Conservation (phyloP, 202 grass and related monocot species). For the Carex sylvatica region DNA sequence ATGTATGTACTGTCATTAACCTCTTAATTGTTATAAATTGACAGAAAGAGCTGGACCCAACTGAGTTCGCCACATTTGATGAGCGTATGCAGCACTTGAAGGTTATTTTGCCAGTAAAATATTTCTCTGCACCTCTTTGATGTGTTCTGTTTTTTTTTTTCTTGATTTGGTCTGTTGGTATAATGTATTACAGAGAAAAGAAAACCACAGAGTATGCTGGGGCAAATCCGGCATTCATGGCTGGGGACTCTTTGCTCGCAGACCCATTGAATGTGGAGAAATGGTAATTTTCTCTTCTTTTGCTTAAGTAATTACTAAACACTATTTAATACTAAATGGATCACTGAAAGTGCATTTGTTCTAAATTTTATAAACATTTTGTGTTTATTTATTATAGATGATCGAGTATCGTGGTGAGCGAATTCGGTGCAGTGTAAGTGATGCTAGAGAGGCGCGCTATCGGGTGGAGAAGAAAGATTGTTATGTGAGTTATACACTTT, state of each 20-base stretch:
- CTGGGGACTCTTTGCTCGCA: constrained; percentile 89
- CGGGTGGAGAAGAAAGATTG: constrained; percentile 77
- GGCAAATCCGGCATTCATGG: constrained; percentile 96
- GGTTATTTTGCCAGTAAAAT: constrained; percentile 40
- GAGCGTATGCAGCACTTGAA: constrained; percentile 73
- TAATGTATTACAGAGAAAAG: constrained; percentile 65
- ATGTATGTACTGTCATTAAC: constrained; percentile 23
- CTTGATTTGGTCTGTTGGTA: constrained; percentile 7
- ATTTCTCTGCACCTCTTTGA: constrained; percentile 20
- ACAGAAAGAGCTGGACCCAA: constrained; percentile 56
- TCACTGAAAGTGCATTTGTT: neutral
- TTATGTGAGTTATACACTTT: constrained; percentile 58
- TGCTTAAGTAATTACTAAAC: neutral
- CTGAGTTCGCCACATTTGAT: constrained; percentile 57
- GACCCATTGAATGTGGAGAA: constrained; percentile 90
- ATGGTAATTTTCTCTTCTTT: constrained; percentile 51
- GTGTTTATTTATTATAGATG: constrained; percentile 43
- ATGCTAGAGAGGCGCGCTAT: constrained; percentile 87
- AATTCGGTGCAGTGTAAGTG: constrained; percentile 80
- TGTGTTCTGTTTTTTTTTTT: constrained; percentile 16
- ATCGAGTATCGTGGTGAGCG: constrained; percentile 91
- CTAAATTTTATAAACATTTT: neutral
- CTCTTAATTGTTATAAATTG: constrained; percentile 26
- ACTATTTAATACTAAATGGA: neutral
- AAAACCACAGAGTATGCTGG: constrained; percentile 66